Evolutionary conservation across 1,284 basidiomycete species (phyloP).

Genomic region (Rhodotorula sp.): DNA sequence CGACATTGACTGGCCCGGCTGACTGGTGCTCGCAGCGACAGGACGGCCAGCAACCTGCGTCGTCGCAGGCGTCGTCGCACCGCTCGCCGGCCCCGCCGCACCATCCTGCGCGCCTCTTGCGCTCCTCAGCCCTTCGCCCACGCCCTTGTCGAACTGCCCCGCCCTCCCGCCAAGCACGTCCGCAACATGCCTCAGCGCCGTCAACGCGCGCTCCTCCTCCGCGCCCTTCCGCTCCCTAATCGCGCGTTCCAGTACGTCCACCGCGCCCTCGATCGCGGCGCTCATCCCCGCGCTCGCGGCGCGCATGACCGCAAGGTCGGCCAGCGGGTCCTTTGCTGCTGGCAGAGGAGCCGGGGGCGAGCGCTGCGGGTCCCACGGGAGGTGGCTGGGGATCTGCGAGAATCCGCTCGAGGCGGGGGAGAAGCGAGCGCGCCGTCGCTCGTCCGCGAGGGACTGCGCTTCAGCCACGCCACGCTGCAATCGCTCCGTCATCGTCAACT

Average conservation of each 20-base stretch:
- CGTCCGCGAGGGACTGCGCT: conserved; percentile 37
- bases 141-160: conserved; percentile 26
- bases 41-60: too few relatives aligned
- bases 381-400: conserved; percentile 38
- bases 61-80: too few relatives aligned
- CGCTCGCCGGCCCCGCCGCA: neutral
- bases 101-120: conserved; percentile 7
- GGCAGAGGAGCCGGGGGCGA: conserved; percentile 7
- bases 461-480: conserved; percentile 26
- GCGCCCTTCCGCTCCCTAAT: neutral
- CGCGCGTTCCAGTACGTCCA: conserved; percentile 32
- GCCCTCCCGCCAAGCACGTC: conserved; percentile 38
- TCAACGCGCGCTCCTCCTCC: conserved; percentile 23
- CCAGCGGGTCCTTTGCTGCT: conserved; percentile 29
- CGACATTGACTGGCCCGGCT: too few relatives aligned
- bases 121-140: conserved; percentile 15
- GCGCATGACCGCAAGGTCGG: conserved; percentile 26
- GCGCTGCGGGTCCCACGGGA: conserved; percentile 36
- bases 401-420: neutral
- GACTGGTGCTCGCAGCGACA: too few relatives aligned
- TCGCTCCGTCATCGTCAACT: neutral
- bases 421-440: conserved; percentile 8
- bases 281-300: conserved; percentile 29
- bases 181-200: conserved; percentile 38
- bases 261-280: conserved; percentile 38